These are phyloP conservation scores for Malus fusca DNA, from an alignment of 306 rosid genomes.

Conservation along the genomic window DNA sequence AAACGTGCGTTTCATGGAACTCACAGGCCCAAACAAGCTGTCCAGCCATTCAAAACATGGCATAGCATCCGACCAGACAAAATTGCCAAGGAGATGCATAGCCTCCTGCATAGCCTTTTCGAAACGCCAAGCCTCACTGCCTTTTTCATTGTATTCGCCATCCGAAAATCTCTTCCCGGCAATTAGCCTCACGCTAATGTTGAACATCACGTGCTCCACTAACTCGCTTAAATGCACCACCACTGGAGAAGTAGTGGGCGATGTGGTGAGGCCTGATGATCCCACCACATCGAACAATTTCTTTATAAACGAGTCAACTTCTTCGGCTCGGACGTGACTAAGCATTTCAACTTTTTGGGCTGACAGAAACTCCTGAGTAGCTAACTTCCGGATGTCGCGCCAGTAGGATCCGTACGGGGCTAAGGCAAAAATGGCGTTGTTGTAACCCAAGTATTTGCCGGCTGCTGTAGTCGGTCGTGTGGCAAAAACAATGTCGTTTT, in stretches of 20 bases:
- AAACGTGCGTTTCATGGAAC: conserved; percentile 40
- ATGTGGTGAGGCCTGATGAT: no score
- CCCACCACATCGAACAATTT: conserved; percentile 1
- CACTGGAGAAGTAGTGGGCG: neutral
- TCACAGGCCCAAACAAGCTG: conserved; percentile 30
- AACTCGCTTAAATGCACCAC: conserved; percentile 26
- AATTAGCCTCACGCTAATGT: conserved; percentile 30
- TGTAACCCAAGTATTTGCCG: conserved; percentile 11
- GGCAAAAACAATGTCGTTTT: conserved; percentile 19
- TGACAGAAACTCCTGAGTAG: conserved; percentile 22
- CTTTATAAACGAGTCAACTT: conserved; percentile 31
- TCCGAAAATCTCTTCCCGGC: conserved; percentile 40
- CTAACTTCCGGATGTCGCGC: conserved; percentile 51
- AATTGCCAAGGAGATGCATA: conserved; percentile 40
- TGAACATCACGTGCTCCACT: conserved; percentile 48
- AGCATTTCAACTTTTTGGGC: conserved; percentile 25
- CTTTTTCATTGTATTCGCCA: neutral
- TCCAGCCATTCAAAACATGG: conserved; percentile 37
- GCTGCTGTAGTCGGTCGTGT: conserved; percentile 14
- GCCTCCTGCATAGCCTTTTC: conserved; percentile 29
- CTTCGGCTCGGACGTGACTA: conserved; percentile 30
- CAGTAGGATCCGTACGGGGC: conserved; percentile 58
- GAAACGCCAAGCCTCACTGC: conserved; percentile 30
- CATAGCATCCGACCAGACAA: conserved; percentile 38
- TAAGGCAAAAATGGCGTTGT: conserved; percentile 31